Evolutionary conservation across 2,329 filamentous ascomycete genomes (phyloP).

Genomic region (Alternaria sp.): DNA sequence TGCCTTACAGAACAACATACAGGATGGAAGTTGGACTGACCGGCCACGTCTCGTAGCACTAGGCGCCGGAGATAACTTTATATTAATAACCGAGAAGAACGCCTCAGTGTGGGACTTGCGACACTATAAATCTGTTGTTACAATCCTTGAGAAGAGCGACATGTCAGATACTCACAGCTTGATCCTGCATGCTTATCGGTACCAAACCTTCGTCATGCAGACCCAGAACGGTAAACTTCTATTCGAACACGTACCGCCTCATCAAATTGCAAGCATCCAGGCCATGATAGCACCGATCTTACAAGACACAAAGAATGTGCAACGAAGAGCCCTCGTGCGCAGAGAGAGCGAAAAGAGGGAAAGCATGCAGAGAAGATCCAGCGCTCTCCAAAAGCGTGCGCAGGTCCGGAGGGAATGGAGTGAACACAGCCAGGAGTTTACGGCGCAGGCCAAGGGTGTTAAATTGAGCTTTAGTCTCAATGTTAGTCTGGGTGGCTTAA

Average conservation of each 20-base stretch:
- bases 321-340: slow-evolving; percentile 11
- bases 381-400: slow-evolving; percentile 34
- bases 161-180: slow-evolving; percentile 37
- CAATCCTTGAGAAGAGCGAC: slow-evolving; percentile 30
- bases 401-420: slow-evolving; percentile 40
- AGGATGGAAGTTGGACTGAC: slow-evolving; percentile 42
- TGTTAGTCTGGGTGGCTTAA: slow-evolving; percentile 36
- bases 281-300: slow-evolving; percentile 32
- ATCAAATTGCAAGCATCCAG: slow-evolving; percentile 30
- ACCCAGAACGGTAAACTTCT: slow-evolving; percentile 36
- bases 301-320: slow-evolving; percentile 27
- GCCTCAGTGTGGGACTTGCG: slow-evolving; percentile 42
- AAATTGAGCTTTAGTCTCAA: slow-evolving; percentile 45
- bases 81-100: slow-evolving; percentile 44
- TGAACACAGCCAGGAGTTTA: slow-evolving; percentile 37
- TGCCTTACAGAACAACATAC: slow-evolving; percentile 40
- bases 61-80: slow-evolving; percentile 40
- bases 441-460: slow-evolving; percentile 36
- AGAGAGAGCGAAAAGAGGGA: slow-evolving; percentile 18
- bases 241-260: slow-evolving; percentile 40
- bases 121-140: slow-evolving; percentile 32
- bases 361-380: slow-evolving; percentile 17
- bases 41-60: slow-evolving; percentile 45
- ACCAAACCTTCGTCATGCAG: slow-evolving; percentile 40
- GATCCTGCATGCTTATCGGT: slow-evolving; percentile 45